Evolutionary conservation across 140 eudicot genomes (phyloP).

Genomic region (Flaveria floridana): DNA sequence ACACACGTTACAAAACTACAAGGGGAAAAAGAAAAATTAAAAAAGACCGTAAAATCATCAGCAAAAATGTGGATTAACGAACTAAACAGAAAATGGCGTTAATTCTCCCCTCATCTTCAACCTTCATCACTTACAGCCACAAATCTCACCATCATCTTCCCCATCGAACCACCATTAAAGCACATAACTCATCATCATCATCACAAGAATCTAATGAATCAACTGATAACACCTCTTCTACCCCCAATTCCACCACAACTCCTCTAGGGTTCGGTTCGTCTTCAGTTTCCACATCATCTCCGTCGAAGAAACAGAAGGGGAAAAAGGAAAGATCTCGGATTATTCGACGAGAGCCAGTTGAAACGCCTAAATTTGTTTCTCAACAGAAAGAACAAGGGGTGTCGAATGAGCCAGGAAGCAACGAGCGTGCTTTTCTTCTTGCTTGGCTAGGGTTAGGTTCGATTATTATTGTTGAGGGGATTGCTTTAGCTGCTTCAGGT

Average conservation of each 20-base stretch:
- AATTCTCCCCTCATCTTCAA: slow-evolving; percentile 48
- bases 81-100: slow-evolving; percentile 71
- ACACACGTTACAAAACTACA: slow-evolving; percentile 8
- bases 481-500: slow-evolving; percentile 88
- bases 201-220: slow-evolving; percentile 31
- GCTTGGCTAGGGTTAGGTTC: slow-evolving; percentile 89
- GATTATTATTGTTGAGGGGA: slow-evolving; percentile 62
- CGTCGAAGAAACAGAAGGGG: slow-evolving; percentile 49
- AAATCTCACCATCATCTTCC: slow-evolving; percentile 40
- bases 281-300: slow-evolving; percentile 27
- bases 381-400: slow-evolving; percentile 35
- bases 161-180: slow-evolving; percentile 38
- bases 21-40: slow-evolving; percentile 9
- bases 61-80: slow-evolving; percentile 29
- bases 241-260: slow-evolving; percentile 38
- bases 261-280: slow-evolving; percentile 72
- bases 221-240: slow-evolving; percentile 37
- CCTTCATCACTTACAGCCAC: slow-evolving; percentile 36
- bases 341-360: slow-evolving; percentile 69
- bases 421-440: slow-evolving; percentile 72
- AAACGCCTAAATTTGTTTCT: slow-evolving; percentile 53
- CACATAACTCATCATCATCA: slow-evolving; percentile 45
- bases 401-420: slow-evolving; percentile 41
- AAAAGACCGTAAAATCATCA: slow-evolving; percentile 8
- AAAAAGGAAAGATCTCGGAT: slow-evolving; percentile 65